Evolutionary conservation across 495 filamentous ascomycete genomes (phyloP).

Genomic region (Penicillium angulare): DNA sequence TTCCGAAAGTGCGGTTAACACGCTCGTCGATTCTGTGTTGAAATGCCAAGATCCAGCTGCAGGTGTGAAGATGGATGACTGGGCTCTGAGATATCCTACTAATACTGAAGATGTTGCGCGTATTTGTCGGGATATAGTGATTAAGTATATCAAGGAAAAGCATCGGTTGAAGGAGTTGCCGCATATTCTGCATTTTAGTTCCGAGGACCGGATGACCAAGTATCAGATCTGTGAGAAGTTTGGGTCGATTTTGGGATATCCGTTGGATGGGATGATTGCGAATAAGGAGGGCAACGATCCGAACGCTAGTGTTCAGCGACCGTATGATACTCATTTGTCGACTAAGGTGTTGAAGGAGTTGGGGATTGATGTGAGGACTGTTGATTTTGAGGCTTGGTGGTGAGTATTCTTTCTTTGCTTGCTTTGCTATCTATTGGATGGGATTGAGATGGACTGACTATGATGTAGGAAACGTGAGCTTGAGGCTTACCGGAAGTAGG

Average conservation of each 20-base stretch:
- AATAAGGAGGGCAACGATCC: conserved; percentile 77
- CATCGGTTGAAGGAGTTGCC: conserved; percentile 53
- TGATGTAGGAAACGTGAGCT: conserved; percentile 38
- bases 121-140: conserved; percentile 68
- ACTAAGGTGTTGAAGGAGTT: conserved; percentile 72
- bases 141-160: conserved; percentile 58
- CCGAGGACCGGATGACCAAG: conserved; percentile 85
- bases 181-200: conserved; percentile 78
- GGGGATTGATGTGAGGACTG: conserved; percentile 71
- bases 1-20: conserved; percentile 80
- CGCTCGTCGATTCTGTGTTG: conserved; percentile 70
- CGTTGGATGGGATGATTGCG: conserved; percentile 65
- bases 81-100: conserved; percentile 82
- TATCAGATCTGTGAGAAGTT: conserved; percentile 85
- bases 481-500: conserved; percentile 38
- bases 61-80: conserved; percentile 81
- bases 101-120: conserved; percentile 85
- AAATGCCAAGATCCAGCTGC: conserved; percentile 59
- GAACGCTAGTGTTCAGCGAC: conserved; percentile 69
- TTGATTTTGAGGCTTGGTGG: conserved; percentile 86
- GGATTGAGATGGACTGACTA: no score
- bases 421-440: no score
- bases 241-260: conserved; percentile 75
- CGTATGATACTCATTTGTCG: conserved; percentile 87
- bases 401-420: no score